A percentile compares a stretch with the other conserved stretches of the same genome.
Conservation (phyloP, 129 eudicot genomes). For the Artemisia argyi region DNA sequence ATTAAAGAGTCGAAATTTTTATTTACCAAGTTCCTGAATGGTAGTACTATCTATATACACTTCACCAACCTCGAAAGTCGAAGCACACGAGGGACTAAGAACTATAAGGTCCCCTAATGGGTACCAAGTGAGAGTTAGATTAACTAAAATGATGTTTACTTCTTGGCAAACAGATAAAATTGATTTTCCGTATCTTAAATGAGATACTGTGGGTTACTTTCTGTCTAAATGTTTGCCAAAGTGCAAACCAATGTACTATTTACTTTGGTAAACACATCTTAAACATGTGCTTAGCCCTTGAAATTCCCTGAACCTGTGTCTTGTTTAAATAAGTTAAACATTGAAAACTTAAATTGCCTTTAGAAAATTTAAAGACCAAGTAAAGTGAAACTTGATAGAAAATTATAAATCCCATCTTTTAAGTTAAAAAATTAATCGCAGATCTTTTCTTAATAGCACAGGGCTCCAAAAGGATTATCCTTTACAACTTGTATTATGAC, state of each 20-base stretch:
- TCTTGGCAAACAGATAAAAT: constrained; percentile 17
- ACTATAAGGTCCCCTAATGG: constrained; percentile 18
- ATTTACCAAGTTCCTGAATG: background rate
- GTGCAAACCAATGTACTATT: constrained; percentile 30
- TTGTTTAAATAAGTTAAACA: constrained; percentile 24
- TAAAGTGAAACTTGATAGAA: constrained; percentile 24
- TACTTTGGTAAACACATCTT: constrained; percentile 34
- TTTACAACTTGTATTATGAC: constrained; percentile 36
- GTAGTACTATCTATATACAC: no score
- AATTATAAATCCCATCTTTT: constrained; percentile 40
- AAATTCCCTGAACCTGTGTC: constrained; percentile 35
- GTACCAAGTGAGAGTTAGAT: constrained; percentile 20
- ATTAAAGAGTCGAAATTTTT: background rate
- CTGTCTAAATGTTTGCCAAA: constrained; percentile 45
- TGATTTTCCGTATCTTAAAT: constrained; percentile 35
- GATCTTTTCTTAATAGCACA: constrained; percentile 40
- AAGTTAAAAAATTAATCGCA: constrained; percentile 21
- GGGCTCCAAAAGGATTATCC: constrained; percentile 54
- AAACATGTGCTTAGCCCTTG: constrained; percentile 30
- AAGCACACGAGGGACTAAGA: background rate
- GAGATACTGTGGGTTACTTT: constrained; percentile 49
- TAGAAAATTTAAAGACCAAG: constrained; percentile 24
- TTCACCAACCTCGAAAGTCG: background rate
- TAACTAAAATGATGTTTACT: constrained; percentile 7
- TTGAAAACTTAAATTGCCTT: constrained; percentile 17